phyloP scores from a whole-genome alignment of 2,329 filamentous ascomycete species.

The Magnaporthales sp. region DNA sequence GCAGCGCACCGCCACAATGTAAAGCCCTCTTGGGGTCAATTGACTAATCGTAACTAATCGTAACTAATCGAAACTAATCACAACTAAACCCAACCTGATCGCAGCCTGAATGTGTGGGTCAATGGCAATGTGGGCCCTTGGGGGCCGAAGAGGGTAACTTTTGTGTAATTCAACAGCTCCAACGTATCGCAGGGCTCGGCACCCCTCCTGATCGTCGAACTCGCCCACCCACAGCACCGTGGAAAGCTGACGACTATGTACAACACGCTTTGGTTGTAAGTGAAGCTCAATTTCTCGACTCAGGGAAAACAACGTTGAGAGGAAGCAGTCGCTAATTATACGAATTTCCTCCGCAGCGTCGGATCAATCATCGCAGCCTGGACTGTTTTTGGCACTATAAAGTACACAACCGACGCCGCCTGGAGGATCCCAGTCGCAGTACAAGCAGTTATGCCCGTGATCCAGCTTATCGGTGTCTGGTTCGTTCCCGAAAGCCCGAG shows the following conservation, averaged over 20 bases:
- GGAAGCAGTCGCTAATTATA: constrained; percentile 35
- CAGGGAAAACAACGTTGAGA: constrained; percentile 31
- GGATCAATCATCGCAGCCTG: constrained; percentile 28
- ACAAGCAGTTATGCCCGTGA: constrained; percentile 19
- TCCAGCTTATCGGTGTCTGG: constrained; percentile 27
- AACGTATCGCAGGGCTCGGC: constrained; percentile 35
- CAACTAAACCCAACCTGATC: no score
- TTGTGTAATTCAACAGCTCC: not conserved
- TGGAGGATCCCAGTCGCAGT: constrained; percentile 19
- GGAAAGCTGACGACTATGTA: constrained; percentile 7
- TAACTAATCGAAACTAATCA: no score
- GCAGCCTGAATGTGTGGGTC: no score
- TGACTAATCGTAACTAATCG: no score
- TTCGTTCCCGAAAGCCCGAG: constrained; percentile 32
- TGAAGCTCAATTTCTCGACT: not conserved
- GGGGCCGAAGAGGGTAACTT: no score
- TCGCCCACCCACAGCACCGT: constrained; percentile 8
- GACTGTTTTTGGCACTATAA: constrained; percentile 34
- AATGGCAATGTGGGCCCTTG: no score
- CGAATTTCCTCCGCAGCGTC: not conserved
- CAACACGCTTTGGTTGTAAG: constrained; percentile 3
- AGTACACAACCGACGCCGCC: constrained; percentile 32
- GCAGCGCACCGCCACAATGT: no score
- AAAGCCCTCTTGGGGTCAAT: no score
- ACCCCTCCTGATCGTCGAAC: constrained; percentile 11